Percentiles rank a stretch among this genome's conserved stretches.
phyloP scores from a whole-genome alignment of 805 yeast species.

The Nakazawaea holstii region DNA sequence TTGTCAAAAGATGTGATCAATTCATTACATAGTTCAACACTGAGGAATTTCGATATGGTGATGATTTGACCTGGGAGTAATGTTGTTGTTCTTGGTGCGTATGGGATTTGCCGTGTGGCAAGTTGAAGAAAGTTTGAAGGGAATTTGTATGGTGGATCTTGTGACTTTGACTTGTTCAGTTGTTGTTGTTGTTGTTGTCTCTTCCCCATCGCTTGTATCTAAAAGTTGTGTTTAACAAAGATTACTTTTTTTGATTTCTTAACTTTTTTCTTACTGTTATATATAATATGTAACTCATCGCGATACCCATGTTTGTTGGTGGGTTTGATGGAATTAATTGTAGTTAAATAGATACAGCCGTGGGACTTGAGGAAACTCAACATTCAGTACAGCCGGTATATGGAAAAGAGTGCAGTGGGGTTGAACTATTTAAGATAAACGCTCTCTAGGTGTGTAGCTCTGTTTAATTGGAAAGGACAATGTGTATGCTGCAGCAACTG shows the following conservation, averaged over 20 bases:
- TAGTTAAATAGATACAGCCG: no score
- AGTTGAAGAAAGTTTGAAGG: background rate
- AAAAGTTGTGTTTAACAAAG: no score
- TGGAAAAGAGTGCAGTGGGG: no score
- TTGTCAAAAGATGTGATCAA: conserved; percentile 28
- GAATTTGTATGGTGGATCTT: background rate
- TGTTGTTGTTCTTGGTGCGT: background rate
- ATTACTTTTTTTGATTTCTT: background rate
- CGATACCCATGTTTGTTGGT: no score
- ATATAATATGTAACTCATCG: no score
- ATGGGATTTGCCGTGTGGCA: background rate
- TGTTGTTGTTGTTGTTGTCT: background rate
- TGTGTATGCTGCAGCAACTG: no score
- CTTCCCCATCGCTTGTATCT: no score
- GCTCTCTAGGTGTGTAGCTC: no score
- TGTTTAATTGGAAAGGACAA: no score
- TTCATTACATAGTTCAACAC: conserved; percentile 31
- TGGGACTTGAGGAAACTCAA: background rate
- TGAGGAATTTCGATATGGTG: conserved; percentile 33
- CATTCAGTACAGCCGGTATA: background rate
- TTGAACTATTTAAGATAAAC: no score
- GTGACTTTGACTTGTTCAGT: background rate
- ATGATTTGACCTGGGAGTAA: conserved; percentile 33
- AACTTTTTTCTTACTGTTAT: no score
- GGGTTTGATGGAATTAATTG: no score